These are phyloP conservation scores for Aspergillus sclerotioniger DNA, from an alignment of 495 filamentous ascomycete species.

Conservation along the genomic window DNA sequence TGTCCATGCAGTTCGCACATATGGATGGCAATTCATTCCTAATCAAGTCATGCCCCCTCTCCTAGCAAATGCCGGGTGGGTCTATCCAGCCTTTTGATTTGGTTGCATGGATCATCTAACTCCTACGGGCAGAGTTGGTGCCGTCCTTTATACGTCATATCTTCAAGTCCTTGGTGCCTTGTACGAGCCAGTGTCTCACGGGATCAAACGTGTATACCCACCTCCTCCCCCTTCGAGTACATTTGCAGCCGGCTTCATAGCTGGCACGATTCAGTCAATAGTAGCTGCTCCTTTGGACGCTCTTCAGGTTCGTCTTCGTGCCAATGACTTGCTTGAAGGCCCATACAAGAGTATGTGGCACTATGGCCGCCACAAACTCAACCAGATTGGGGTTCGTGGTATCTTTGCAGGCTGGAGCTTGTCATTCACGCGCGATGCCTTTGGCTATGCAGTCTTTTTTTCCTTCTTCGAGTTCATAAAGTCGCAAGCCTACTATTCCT, in stretches of 20 bases:
- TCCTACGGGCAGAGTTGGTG: constrained; percentile 60
- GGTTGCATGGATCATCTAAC: not conserved
- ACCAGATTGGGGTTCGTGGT: constrained; percentile 74
- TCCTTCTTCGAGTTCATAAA: constrained; percentile 84
- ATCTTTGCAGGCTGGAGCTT: constrained; percentile 81
- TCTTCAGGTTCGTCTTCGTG: constrained; percentile 74
- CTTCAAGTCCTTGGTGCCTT: constrained; percentile 72
- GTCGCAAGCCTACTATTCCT: constrained; percentile 78
- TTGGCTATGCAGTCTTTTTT: constrained; percentile 84
- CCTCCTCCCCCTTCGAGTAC: constrained; percentile 64
- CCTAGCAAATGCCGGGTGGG: constrained; percentile 72
- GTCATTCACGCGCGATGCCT: constrained; percentile 74
- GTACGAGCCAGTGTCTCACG: constrained; percentile 68
- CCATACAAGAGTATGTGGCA: constrained; percentile 80
- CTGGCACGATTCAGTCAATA: constrained; percentile 74
- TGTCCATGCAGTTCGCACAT: constrained; percentile 69
- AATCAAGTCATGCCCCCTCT: constrained; percentile 85
- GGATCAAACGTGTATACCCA: constrained; percentile 70
- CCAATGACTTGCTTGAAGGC: constrained; percentile 63
- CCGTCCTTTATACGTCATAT: constrained; percentile 83
- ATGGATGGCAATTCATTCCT: constrained; percentile 86
- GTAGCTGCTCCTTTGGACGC: constrained; percentile 88
- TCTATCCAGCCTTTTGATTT: not conserved
- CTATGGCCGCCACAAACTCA: constrained; percentile 69
- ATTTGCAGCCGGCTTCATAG: constrained; percentile 73